phyloP scores from a whole-genome alignment of 371 early-diverging fungal species.

The Umbelopsis sp. region DNA sequence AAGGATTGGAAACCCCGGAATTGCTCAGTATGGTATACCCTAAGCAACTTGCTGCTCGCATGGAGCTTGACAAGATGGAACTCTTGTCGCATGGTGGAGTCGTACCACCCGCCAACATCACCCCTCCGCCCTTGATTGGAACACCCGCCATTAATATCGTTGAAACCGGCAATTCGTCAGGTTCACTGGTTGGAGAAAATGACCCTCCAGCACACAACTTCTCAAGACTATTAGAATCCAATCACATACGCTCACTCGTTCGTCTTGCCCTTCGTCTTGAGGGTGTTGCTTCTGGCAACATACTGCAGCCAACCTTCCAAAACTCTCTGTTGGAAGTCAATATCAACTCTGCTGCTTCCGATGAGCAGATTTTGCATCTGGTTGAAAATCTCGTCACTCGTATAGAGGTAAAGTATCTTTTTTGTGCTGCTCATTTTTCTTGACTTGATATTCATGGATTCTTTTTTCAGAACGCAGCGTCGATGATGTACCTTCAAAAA shows the following conservation, averaged over 20 bases:
- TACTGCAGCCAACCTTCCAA: conserved; percentile 22
- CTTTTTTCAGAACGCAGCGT: conserved; percentile 54
- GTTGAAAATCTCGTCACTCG: conserved; percentile 65
- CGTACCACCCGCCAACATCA: not conserved
- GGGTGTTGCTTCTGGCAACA: conserved; percentile 43
- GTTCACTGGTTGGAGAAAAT: not conserved
- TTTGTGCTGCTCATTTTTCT: not conserved
- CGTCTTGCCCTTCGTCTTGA: conserved; percentile 47
- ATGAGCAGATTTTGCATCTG: conserved; percentile 58
- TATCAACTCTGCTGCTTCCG: conserved; percentile 48
- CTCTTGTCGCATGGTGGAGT: conserved; percentile 21
- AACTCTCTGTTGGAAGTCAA: conserved; percentile 27
- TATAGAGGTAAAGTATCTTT: conserved; percentile 51
- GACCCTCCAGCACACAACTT: not conserved
- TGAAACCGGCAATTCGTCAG: not conserved
- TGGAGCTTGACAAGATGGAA: conserved; percentile 46
- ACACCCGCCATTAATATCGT: not conserved
- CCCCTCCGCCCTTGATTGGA: conserved; percentile 9
- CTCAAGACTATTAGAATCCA: conserved; percentile 14
- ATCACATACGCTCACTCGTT: conserved; percentile 19
- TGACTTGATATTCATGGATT: too few relatives aligned
- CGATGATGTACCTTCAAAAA: conserved; percentile 61
- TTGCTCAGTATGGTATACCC: conserved; percentile 78
- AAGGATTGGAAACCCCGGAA: conserved; percentile 91
- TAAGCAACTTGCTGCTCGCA: conserved; percentile 53